Conservation (phyloP, 106 monocot genomes). For the Gastrodia elata region DNA sequence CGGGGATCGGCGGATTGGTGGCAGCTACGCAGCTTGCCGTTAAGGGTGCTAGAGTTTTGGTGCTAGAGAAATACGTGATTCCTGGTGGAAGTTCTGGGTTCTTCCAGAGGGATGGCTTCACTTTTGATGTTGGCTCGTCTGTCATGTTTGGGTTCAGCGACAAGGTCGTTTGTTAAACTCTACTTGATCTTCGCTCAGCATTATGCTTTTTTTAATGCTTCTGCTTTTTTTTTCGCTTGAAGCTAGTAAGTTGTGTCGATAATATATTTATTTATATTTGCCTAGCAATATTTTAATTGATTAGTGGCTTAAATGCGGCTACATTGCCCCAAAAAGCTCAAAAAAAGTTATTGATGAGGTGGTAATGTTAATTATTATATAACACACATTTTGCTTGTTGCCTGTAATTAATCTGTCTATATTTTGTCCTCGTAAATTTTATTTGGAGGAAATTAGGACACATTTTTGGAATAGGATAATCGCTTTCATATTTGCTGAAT, state of each 20-base stretch:
- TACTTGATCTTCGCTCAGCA: not conserved
- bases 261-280: not conserved
- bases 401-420: too few species aligned
- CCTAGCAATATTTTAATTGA: not conserved
- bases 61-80: constrained; percentile 95
- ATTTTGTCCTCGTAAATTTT: too few species aligned
- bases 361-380: too few species aligned
- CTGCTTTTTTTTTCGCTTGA: not conserved
- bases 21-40: constrained; percentile 90
- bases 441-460: too few species aligned
- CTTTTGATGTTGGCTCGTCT: constrained; percentile 94
- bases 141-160: constrained; percentile 99
- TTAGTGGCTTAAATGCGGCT: too few species aligned
- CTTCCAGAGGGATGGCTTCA: constrained; percentile 79
- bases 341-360: too few species aligned
- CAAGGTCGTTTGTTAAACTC: constrained; percentile 34
- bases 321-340: too few species aligned
- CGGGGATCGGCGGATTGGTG: constrained; percentile 92
- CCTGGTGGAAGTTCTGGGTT: constrained; percentile 94
- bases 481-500: too few species aligned
- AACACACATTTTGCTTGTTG: too few species aligned
- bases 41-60: constrained; percentile 89
- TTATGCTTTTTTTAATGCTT: not conserved
- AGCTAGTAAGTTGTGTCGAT: not conserved
- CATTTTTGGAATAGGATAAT: too few species aligned